phyloP scores from a whole-genome alignment of 2,329 filamentous ascomycete genomes.

The Diaporthe aspalathi region DNA sequence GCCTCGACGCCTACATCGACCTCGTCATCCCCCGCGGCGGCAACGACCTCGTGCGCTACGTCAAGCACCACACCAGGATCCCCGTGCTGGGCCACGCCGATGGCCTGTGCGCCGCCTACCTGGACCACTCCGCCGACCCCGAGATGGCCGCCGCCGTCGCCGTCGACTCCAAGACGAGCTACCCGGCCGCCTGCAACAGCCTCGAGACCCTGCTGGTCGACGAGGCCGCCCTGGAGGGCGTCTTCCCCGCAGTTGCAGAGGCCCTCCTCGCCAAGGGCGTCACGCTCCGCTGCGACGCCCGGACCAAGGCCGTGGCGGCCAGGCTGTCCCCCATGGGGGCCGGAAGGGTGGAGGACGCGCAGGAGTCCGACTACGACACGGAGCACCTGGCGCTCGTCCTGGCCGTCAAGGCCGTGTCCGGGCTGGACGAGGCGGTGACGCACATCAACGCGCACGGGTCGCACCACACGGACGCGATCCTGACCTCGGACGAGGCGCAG shows the following conservation, averaged over 20 bases:
- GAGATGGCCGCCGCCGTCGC: slow-evolving; percentile 80
- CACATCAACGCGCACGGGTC: slow-evolving; percentile 96
- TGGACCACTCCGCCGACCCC: slow-evolving; percentile 81
- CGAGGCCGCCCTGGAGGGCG: slow-evolving; percentile 71
- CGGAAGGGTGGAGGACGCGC: slow-evolving; percentile 71
- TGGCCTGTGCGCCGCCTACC: slow-evolving; percentile 88
- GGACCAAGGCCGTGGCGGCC: slow-evolving; percentile 73
- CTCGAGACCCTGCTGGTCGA: slow-evolving; percentile 93
- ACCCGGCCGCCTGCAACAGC: slow-evolving; percentile 95
- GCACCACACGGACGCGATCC: slow-evolving; percentile 92
- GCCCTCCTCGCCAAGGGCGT: slow-evolving; percentile 83
- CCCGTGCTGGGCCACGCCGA: slow-evolving; percentile 97
- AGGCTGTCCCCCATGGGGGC: slow-evolving; percentile 54
- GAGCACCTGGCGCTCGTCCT: slow-evolving; percentile 90
- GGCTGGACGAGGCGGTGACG: slow-evolving; percentile 76
- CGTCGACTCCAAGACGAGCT: slow-evolving; percentile 92
- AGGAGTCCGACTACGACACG: slow-evolving; percentile 80
- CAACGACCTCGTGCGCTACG: slow-evolving; percentile 89
- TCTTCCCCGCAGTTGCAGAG: slow-evolving; percentile 78
- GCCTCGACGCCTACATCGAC: slow-evolving; percentile 88
- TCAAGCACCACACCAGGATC: slow-evolving; percentile 92
- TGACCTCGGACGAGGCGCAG: slow-evolving; percentile 74
- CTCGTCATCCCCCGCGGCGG: slow-evolving; percentile 93
- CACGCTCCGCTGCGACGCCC: slow-evolving; percentile 80
- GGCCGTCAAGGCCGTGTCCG: slow-evolving; percentile 82